Conservation (phyloP, 768 basidiomycete genomes). For the Pleurotus platypus region DNA sequence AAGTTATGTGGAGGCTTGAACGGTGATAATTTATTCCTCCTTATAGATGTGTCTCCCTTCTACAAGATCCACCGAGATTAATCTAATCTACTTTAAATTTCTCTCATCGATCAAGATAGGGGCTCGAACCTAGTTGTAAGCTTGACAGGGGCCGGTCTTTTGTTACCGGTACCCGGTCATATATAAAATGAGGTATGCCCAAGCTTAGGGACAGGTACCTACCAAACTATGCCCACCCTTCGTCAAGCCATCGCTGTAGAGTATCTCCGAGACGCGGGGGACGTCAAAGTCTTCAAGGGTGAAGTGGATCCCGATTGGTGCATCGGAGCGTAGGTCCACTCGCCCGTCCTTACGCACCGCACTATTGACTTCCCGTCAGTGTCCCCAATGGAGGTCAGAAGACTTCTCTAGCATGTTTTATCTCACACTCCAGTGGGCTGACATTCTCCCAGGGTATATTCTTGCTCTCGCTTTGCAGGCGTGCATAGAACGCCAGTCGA, state of each 20-base stretch:
- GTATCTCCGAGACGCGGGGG: constrained; percentile 12
- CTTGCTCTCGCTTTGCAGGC: constrained; percentile 54
- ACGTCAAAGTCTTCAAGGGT: constrained; percentile 27
- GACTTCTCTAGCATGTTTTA: neutral
- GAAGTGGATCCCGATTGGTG: constrained; percentile 44
- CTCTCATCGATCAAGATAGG: no score
- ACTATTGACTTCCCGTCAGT: constrained; percentile 21
- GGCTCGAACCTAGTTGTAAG: no score
- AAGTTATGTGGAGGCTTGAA: no score
- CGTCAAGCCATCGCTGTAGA: constrained; percentile 27
- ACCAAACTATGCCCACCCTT: constrained; percentile 34
- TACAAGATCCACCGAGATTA: no score
- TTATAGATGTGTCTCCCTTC: no score
- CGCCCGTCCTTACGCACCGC: neutral
- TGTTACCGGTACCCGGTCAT: no score
- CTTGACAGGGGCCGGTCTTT: no score
- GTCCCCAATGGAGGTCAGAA: constrained; percentile 51
- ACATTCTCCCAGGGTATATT: constrained; percentile 44
- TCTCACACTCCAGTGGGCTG: neutral
- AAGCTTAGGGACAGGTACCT: no score
- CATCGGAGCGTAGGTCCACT: constrained; percentile 35
- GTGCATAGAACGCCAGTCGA: constrained; percentile 46
- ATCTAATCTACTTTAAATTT: no score
- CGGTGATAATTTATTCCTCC: no score
- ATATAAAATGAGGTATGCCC: no score